Evolutionary conservation across 2,329 filamentous ascomycete species (phyloP), one percentile per base, ranked within the genome.

Genomic region (Ceratocystis albifundus): DNA sequence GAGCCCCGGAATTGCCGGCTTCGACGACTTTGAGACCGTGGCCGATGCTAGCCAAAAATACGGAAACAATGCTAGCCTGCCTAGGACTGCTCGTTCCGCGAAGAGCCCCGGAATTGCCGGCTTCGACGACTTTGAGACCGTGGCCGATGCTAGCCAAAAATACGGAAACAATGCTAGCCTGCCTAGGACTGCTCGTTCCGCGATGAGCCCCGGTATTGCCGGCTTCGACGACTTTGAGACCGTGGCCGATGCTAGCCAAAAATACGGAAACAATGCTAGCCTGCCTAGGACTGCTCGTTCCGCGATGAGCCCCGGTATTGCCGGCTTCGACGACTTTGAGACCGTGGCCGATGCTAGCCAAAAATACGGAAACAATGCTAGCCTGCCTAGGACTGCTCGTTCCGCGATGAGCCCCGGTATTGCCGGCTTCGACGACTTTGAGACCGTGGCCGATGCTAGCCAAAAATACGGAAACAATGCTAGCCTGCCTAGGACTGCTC

Each of bases 21-120:
- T 22, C 15, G 50, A 63, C 22, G 65, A 64, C 61, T 66, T 66
- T 20, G 17, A 28, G 15, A 66, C 65, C 12, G 44, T 66, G 8
- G 44, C 46, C 10, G 57, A 66, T 53, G 65, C 57, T 17, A 66
- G 65, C 36, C 65, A 66, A 44, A 61, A 64, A 32, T 66, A 66
- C 36, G 65, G 65, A 3, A 36, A 22, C 36, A 12, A 25, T 10
- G 10, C n/a, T 25, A 20, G 28, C n/a, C 45, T 44, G 1, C 53
- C 64, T 7, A 4, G 46, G 2, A 17, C 46, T n/a, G 46, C 46
- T 17, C 17, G 46, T 6, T 50, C 46, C 2, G n/a, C n/a, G 3
- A n/a, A 22, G 6, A n/a, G 22, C 17, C 4, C 6, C 12, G 22
- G 46, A 3, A 6, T 48, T 10, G 7, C 46, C 4, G 59, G 36